phyloP scores from a whole-genome alignment of 2,329 filamentous ascomycete species.

The Colletotrichum endophyticum region DNA sequence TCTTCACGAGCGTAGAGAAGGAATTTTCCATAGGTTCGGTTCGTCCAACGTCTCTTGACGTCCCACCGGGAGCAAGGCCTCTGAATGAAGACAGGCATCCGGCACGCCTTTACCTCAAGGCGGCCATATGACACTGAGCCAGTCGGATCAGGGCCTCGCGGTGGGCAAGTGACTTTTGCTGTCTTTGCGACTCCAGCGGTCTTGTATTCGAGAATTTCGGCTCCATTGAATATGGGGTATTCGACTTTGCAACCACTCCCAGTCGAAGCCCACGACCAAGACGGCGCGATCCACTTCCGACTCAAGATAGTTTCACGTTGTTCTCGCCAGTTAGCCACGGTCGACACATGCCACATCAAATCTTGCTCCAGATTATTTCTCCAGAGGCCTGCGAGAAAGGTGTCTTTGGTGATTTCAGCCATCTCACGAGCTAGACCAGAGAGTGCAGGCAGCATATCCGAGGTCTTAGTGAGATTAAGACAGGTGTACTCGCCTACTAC shows the following conservation, averaged over 20 bases:
- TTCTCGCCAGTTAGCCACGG: neutral
- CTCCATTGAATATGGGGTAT: neutral
- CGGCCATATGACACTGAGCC: neutral
- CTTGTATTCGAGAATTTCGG: neutral
- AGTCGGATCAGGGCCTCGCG: neutral
- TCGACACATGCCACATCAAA: neutral
- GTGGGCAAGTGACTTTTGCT: neutral
- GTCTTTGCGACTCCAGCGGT: neutral
- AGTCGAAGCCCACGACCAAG: conserved; percentile 5
- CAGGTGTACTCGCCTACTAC: neutral
- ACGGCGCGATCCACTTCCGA: neutral
- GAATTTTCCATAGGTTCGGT: neutral
- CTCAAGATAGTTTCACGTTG: neutral
- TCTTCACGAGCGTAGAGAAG: neutral
- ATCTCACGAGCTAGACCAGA: neutral
- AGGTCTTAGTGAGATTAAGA: neutral
- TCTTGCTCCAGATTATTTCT: neutral
- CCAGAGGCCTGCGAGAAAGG: neutral
- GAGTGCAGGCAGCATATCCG: neutral
- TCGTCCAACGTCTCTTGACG: neutral
- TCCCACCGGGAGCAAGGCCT: neutral
- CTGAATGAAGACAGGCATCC: neutral
- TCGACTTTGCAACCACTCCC: neutral
- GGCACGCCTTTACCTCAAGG: neutral
- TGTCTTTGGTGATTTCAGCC: neutral